Conservation (phyloP, 2,329 filamentous ascomycete genomes). For the Hypoxylon sp. region DNA sequence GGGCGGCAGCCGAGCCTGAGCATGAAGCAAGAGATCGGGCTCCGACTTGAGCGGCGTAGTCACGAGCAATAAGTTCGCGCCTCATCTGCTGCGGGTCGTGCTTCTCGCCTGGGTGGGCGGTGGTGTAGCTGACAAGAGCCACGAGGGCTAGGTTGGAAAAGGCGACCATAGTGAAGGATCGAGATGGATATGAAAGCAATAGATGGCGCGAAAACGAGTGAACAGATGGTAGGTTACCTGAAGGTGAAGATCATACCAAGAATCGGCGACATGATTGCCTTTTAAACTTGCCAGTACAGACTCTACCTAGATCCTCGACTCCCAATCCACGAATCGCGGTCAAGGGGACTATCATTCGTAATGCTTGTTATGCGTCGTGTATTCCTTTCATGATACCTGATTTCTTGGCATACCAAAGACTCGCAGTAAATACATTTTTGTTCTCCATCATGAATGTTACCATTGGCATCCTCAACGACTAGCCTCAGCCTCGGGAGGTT, state of each 20-base stretch:
- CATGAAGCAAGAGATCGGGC: slow-evolving; percentile 60
- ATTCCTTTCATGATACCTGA: slow-evolving; percentile 1
- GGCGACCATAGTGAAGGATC: slow-evolving; percentile 44
- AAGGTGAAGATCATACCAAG: slow-evolving; percentile 15
- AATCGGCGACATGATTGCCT: slow-evolving; percentile 17
- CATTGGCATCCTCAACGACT: slow-evolving; percentile 5
- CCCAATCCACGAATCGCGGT: slow-evolving; percentile 15
- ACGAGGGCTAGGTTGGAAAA: slow-evolving; percentile 45
- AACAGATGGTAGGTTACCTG: not conserved
- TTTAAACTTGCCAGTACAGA: slow-evolving; percentile 21
- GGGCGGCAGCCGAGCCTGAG: slow-evolving; percentile 57
- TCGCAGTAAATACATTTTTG: not conserved
- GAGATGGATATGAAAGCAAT: slow-evolving; percentile 11
- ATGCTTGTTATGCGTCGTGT: slow-evolving; percentile 33
- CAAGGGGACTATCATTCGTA: slow-evolving; percentile 31
- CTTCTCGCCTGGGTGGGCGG: slow-evolving; percentile 55
- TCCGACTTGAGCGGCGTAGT: slow-evolving; percentile 52
- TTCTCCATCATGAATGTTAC: slow-evolving; percentile 7
- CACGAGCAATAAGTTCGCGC: slow-evolving; percentile 55
- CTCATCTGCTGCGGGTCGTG: slow-evolving; percentile 53
- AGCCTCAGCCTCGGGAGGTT: slow-evolving; percentile 16
- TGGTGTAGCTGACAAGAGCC: slow-evolving; percentile 48
- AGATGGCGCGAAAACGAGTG: slow-evolving; percentile 7
- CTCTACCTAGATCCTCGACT: slow-evolving; percentile 1
- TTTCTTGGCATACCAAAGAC: slow-evolving; percentile 14